These are phyloP conservation scores for Pulchroboletus neoregius DNA, from an alignment of 1,284 basidiomycete species.

Conservation along the genomic window DNA sequence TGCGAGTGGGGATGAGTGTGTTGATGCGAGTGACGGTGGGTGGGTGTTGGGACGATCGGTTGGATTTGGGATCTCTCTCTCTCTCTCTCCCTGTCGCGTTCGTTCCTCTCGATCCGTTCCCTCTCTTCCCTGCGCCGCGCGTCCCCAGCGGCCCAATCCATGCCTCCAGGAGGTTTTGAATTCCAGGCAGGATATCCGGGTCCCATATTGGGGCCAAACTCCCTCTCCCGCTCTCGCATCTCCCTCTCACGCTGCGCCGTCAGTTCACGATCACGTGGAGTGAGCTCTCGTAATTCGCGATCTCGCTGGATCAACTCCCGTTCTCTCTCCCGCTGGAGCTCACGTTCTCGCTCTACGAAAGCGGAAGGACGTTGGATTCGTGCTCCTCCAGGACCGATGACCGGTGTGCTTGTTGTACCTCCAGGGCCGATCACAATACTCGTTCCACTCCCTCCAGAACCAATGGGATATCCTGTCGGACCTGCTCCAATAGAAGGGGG, in stretches of 20 bases:
- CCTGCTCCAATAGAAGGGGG: constrained; percentile 24
- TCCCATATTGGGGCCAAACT: constrained; percentile 22
- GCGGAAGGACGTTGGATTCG: constrained; percentile 26
- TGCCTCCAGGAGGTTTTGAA: constrained; percentile 24
- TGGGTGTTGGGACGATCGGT: constrained; percentile 20
- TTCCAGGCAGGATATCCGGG: constrained; percentile 26
- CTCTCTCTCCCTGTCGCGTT: constrained; percentile 35
- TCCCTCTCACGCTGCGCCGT: constrained; percentile 24
- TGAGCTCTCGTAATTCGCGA: constrained; percentile 22
- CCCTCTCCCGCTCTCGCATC: constrained; percentile 23
- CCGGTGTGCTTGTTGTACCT: constrained; percentile 19
- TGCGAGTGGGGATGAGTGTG: constrained; percentile 24
- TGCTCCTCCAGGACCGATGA: constrained; percentile 17
- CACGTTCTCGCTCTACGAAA: constrained; percentile 30
- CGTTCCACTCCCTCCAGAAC: constrained; percentile 22
- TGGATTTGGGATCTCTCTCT: constrained; percentile 28
- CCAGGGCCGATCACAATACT: constrained; percentile 28
- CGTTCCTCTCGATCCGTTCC: constrained; percentile 29
- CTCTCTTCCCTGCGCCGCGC: constrained; percentile 31
- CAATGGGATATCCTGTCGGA: constrained; percentile 20
- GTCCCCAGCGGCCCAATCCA: constrained; percentile 29
- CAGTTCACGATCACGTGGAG: constrained; percentile 24
- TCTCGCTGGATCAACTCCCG: constrained; percentile 25
- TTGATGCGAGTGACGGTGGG: constrained; percentile 26
- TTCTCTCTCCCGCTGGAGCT: constrained; percentile 24